phyloP scores from a whole-genome alignment of 2,329 filamentous ascomycete species.

The Colletotrichum sansevieriae region DNA sequence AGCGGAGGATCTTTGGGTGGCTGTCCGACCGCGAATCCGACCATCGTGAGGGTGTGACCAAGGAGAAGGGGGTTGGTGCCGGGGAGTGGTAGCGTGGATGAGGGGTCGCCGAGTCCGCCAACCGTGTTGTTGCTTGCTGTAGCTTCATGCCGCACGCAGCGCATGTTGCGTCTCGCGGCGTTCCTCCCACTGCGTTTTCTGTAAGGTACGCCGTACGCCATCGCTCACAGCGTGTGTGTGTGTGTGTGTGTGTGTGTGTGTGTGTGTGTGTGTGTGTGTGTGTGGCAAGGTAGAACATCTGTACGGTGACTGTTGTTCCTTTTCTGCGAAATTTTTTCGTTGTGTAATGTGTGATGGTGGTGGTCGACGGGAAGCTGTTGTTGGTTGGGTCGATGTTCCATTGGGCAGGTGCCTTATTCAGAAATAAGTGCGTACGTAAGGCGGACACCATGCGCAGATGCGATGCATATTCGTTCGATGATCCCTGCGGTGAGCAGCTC shows the following conservation, averaged over 20 bases:
- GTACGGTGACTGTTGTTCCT: constrained; percentile 2
- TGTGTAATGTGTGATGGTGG: neutral
- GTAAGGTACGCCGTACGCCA: constrained; percentile 20
- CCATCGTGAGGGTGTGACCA: constrained; percentile 34
- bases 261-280: too few species aligned
- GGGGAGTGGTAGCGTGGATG: constrained; percentile 23
- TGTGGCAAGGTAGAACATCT: too few species aligned
- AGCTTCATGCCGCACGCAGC: neutral
- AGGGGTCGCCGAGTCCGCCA: constrained; percentile 18
- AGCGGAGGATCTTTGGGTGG: constrained; percentile 25
- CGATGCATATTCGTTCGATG: constrained; percentile 21
- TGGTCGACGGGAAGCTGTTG: neutral
- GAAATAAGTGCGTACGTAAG: constrained; percentile 38
- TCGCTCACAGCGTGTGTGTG: too few species aligned
- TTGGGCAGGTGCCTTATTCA: constrained; percentile 28
- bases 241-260: too few species aligned
- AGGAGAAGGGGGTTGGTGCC: constrained; percentile 31
- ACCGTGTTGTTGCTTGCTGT: too few species aligned
- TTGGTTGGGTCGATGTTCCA: neutral
- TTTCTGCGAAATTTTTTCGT: neutral
- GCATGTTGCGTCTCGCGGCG: neutral
- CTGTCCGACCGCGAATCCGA: constrained; percentile 15
- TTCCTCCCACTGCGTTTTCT: constrained; percentile 39
- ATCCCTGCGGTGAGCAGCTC: neutral
- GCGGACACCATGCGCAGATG: constrained; percentile 19